Evolutionary conservation across 352 stramenopile species (phyloP).

Genomic region (Globisporangium emineosum): DNA sequence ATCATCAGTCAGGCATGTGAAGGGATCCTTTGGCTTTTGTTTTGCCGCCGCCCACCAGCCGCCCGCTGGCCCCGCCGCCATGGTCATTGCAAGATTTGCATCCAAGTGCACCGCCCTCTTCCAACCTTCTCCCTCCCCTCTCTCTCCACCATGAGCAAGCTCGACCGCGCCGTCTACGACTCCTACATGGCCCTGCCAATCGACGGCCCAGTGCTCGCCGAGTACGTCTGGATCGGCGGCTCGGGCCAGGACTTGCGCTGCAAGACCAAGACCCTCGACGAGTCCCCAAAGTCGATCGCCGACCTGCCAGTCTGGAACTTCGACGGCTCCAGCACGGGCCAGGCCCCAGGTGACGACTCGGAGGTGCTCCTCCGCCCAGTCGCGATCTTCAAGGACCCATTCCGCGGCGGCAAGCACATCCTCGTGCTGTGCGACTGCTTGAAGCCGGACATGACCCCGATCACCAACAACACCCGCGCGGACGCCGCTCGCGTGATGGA

Average conservation of each 20-base stretch:
- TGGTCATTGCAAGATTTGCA: slow-evolving; percentile 12
- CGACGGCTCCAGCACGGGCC: slow-evolving; percentile 94
- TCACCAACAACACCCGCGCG: slow-evolving; percentile 91
- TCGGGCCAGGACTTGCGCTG: slow-evolving; percentile 89
- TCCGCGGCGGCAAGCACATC: slow-evolving; percentile 94
- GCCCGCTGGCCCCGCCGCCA: no score
- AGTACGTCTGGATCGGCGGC: slow-evolving; percentile 97
- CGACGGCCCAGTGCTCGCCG: slow-evolving; percentile 65
- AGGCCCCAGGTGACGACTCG: slow-evolving; percentile 96
- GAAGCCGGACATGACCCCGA: slow-evolving; percentile 91
- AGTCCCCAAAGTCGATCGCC: slow-evolving; percentile 58
- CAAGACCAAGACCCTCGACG: slow-evolving; percentile 93
- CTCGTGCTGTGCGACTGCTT: slow-evolving; percentile 97
- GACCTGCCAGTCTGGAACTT: slow-evolving; percentile 97
- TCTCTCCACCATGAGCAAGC: slow-evolving; percentile 61
- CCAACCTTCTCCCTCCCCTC: neutral
- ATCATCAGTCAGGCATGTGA: neutral
- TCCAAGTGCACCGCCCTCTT: neutral
- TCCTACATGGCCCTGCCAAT: slow-evolving; percentile 67
- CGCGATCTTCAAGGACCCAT: slow-evolving; percentile 96
- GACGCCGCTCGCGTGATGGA: slow-evolving; percentile 74
- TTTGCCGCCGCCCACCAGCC: no score
- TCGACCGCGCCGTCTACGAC: slow-evolving; percentile 80
- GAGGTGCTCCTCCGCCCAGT: slow-evolving; percentile 93
- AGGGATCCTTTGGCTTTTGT: neutral